Evolutionary conservation across 1,284 basidiomycete genomes (phyloP).

Genomic region (Apiotrichum mycotoxinovorans): DNA sequence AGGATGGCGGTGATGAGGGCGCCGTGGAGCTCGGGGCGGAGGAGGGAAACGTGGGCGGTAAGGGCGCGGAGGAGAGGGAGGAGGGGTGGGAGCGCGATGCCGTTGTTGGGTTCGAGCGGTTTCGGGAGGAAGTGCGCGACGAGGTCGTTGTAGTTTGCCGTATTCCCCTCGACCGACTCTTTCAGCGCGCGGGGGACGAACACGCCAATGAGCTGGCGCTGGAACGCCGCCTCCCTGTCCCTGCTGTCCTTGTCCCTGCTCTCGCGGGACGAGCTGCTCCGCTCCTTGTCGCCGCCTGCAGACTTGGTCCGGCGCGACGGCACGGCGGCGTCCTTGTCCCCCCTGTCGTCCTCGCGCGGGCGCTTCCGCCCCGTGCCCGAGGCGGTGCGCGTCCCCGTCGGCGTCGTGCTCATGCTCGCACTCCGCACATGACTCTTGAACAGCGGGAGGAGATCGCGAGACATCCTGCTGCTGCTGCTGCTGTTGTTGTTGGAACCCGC

Average conservation of each 20-base stretch:
- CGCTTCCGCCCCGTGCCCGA: conserved; percentile 43
- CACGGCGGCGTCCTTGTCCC: background rate
- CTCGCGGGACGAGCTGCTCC: background rate
- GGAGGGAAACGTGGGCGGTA: conserved; percentile 63
- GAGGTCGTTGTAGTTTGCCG: conserved; percentile 55
- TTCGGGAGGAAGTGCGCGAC: conserved; percentile 54
- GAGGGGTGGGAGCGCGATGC: conserved; percentile 47
- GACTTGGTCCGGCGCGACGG: conserved; percentile 43
- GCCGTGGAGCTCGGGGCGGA: conserved; percentile 59
- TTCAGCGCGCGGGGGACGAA: conserved; percentile 48
- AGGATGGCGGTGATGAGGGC: conserved; percentile 83
- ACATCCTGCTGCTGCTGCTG: conserved; percentile 6
- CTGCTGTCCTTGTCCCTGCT: conserved; percentile 16
- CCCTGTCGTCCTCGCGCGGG: conserved; percentile 30
- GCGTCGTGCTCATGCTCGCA: background rate
- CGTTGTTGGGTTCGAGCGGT: conserved; percentile 24
- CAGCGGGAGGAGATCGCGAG: conserved; percentile 5
- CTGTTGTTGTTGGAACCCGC: no score
- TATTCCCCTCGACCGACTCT: conserved; percentile 45
- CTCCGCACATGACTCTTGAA: background rate
- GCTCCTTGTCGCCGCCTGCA: conserved; percentile 25
- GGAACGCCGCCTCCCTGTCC: conserved; percentile 43
- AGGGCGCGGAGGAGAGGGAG: conserved; percentile 57
- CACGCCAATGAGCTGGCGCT: conserved; percentile 46
- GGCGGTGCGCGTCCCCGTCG: conserved; percentile 29